phyloP scores from a whole-genome alignment of 2,329 filamentous ascomycete species.

The Talaromyces sp. region DNA sequence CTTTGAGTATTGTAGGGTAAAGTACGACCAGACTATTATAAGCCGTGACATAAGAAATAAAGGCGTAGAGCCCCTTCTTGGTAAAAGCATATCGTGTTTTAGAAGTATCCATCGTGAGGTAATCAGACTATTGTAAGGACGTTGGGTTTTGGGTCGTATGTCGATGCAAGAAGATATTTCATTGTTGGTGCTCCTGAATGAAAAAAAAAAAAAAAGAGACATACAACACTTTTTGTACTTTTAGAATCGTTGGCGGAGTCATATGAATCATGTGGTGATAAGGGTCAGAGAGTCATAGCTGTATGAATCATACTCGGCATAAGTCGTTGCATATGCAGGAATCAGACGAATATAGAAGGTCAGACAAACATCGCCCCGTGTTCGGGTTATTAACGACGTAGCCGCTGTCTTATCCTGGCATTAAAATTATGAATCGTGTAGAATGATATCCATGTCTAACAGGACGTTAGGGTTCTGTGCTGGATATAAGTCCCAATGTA shows the following conservation, averaged over 20 bases:
- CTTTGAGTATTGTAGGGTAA: background rate
- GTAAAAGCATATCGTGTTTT: background rate
- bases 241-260: background rate
- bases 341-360: background rate
- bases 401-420: background rate
- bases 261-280: background rate
- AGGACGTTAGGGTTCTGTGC: background rate
- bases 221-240: background rate
- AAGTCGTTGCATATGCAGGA: background rate
- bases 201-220: background rate
- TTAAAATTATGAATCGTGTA: background rate
- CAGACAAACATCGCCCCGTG: background rate
- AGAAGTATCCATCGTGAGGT: background rate
- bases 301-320: background rate
- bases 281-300: background rate
- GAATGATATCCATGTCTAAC: background rate
- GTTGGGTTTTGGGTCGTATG: background rate
- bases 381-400: background rate
- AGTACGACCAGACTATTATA: background rate
- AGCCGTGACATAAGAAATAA: background rate
- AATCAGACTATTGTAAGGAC: background rate
- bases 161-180: background rate
- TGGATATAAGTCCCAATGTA: background rate
- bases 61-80: background rate
- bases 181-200: background rate